These are phyloP conservation scores for Xerocomellus intermedius DNA, from an alignment of 768 basidiomycete species.

Conservation along the genomic window DNA sequence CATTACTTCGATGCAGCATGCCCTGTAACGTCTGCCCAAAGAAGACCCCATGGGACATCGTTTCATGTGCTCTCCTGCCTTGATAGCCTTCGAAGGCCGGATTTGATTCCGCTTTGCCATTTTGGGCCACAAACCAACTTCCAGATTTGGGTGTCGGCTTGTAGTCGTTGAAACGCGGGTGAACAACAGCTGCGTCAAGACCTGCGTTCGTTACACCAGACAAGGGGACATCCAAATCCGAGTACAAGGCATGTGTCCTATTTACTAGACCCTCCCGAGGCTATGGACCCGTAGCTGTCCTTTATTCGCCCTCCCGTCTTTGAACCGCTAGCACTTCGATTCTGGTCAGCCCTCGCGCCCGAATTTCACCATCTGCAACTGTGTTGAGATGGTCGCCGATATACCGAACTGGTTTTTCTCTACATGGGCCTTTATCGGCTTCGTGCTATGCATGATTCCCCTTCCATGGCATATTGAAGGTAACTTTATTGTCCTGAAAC, in stretches of 20 bases:
- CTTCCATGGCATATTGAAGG: slow-evolving; percentile 58
- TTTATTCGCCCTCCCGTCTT: background rate
- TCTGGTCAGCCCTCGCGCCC: slow-evolving; percentile 8
- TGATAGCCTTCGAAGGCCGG: background rate
- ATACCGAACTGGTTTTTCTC: slow-evolving; percentile 40
- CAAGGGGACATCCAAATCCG: slow-evolving; percentile 27
- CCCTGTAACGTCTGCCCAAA: no score
- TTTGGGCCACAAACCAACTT: slow-evolving; percentile 21
- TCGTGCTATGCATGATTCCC: slow-evolving; percentile 55
- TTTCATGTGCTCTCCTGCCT: slow-evolving; percentile 17
- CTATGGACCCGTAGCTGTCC: background rate
- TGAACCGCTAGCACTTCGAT: slow-evolving; percentile 4
- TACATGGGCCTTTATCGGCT: slow-evolving; percentile 52
- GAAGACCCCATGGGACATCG: slow-evolving; percentile 11
- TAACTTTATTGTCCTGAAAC: background rate
- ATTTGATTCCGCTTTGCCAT: slow-evolving; percentile 11
- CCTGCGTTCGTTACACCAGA: no score
- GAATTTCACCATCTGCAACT: slow-evolving; percentile 27
- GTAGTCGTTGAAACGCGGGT: slow-evolving; percentile 13
- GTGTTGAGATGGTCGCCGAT: slow-evolving; percentile 29
- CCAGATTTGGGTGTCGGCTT: slow-evolving; percentile 25
- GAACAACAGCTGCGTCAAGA: no score
- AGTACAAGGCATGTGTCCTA: slow-evolving; percentile 16
- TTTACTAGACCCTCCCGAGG: slow-evolving; percentile 25
- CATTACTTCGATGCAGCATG: no score